These are phyloP conservation scores for Massariosphaeria phaeospora DNA, from an alignment of 495 filamentous ascomycete species.

Conservation along the genomic window DNA sequence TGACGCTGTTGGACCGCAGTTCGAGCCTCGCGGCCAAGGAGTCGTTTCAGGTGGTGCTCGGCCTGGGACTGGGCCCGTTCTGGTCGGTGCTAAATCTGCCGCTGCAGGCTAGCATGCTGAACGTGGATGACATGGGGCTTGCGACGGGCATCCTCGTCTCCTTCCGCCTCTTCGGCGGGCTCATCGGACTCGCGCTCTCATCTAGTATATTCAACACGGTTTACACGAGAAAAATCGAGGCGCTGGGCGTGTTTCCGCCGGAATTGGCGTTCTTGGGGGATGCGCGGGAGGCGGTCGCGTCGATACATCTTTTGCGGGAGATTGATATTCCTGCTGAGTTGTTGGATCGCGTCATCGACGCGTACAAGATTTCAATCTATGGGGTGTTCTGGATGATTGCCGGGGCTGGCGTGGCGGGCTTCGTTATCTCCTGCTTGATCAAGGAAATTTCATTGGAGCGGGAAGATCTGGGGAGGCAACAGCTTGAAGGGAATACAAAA, in stretches of 20 bases:
- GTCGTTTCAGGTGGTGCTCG: slow-evolving; percentile 38
- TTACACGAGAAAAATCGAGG: slow-evolving; percentile 22
- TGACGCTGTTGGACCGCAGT: slow-evolving; percentile 18
- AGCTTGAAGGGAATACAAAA: not conserved
- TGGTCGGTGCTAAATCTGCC: slow-evolving; percentile 22
- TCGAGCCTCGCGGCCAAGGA: not conserved
- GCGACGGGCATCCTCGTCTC: slow-evolving; percentile 40
- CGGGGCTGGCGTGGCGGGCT: not conserved
- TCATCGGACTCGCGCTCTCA: slow-evolving; percentile 41
- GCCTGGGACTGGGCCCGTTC: slow-evolving; percentile 35
- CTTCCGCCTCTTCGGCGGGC: slow-evolving; percentile 42
- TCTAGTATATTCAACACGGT: slow-evolving; percentile 37
- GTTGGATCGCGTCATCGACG: not conserved
- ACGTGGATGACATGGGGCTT: slow-evolving; percentile 42
- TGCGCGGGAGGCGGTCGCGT: slow-evolving; percentile 6
- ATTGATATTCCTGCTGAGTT: not conserved
- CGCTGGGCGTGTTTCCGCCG: not conserved
- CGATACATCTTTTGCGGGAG: slow-evolving; percentile 12
- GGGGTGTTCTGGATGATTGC: slow-evolving; percentile 9
- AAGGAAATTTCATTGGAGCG: slow-evolving; percentile 11
- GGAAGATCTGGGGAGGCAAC: slow-evolving; percentile 17
- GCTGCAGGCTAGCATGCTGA: slow-evolving; percentile 40
- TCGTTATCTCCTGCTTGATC: slow-evolving; percentile 7
- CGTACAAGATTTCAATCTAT: slow-evolving; percentile 4
- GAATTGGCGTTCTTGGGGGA: slow-evolving; percentile 1